These are phyloP conservation scores for Dorcoceras hygrometricum DNA, from an alignment of 257 asterid genomes.

Conservation along the genomic window DNA sequence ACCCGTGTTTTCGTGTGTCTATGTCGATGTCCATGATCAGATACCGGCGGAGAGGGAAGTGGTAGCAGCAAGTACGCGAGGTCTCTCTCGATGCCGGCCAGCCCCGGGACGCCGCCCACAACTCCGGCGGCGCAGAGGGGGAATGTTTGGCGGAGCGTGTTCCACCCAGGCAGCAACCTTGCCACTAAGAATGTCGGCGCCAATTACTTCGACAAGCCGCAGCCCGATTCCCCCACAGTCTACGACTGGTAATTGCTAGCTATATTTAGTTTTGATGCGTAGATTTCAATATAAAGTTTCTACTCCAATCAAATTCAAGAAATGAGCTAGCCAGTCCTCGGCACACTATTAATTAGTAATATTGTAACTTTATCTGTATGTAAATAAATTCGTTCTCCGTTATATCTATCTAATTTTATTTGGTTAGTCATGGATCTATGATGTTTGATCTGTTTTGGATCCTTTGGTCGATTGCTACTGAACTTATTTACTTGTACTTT, in stretches of 20 bases:
- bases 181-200: constrained; percentile 73
- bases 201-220: constrained; percentile 74
- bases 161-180: constrained; percentile 80
- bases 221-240: constrained; percentile 86
- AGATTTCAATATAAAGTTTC: not conserved
- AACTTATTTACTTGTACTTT: no score
- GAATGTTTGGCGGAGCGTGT: constrained; percentile 97
- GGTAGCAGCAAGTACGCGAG: constrained; percentile 45
- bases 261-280: not conserved
- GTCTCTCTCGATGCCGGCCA: constrained; percentile 61
- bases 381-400: no score
- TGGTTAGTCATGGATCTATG: no score
- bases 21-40: constrained; percentile 24
- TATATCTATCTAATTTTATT: no score
- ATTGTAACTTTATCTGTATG: no score
- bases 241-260: constrained; percentile 99
- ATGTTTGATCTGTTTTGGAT: no score
- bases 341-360: no score
- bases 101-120: constrained; percentile 42
- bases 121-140: constrained; percentile 68
- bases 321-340: no score
- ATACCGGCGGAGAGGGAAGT: constrained; percentile 36
- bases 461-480: no score
- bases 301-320: not conserved
- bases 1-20: not conserved